Conservation (phyloP, 495 filamentous ascomycete genomes). For the Cercophora newfieldiana region DNA sequence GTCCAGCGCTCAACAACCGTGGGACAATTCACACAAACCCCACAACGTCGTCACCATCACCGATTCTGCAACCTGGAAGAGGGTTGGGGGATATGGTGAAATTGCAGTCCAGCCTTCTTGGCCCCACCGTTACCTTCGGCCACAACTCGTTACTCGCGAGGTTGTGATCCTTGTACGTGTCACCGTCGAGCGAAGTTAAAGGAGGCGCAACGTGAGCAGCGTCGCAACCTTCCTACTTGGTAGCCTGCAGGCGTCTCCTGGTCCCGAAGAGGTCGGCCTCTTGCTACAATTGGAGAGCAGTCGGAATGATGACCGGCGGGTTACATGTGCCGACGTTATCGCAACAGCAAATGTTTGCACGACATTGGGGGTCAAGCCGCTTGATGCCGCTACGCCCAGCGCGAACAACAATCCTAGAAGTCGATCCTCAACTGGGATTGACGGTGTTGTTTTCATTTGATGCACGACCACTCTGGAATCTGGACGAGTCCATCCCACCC, state of each 20-base stretch:
- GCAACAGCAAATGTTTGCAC: conserved; percentile 8
- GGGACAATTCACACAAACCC: not conserved
- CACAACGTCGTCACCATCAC: not conserved
- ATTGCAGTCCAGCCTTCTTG: not conserved
- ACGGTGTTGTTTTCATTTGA: not conserved
- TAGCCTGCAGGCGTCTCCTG: conserved; percentile 5
- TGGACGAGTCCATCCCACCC: not conserved
- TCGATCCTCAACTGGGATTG: conserved; percentile 5
- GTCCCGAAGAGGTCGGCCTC: not conserved
- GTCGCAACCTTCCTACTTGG: conserved; percentile 5
- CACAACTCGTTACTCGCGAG: not conserved
- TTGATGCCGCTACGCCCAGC: not conserved
- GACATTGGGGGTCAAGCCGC: not conserved
- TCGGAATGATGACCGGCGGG: conserved; percentile 8
- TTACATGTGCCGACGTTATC: not conserved
- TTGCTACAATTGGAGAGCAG: not conserved
- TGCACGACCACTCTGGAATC: not conserved
- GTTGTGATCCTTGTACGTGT: not conserved
- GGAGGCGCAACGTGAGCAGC: conserved; percentile 7
- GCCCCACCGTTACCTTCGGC: not conserved
- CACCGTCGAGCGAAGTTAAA: not conserved
- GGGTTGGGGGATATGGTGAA: not conserved
- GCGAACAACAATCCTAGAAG: not conserved
- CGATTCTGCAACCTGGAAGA: not conserved
- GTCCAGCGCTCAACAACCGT: not conserved